A percentile compares a stretch with the other conserved stretches of the same genome.
Evolutionary conservation across 257 asterid species (phyloP).

Genomic region (Solanum commersonii): DNA sequence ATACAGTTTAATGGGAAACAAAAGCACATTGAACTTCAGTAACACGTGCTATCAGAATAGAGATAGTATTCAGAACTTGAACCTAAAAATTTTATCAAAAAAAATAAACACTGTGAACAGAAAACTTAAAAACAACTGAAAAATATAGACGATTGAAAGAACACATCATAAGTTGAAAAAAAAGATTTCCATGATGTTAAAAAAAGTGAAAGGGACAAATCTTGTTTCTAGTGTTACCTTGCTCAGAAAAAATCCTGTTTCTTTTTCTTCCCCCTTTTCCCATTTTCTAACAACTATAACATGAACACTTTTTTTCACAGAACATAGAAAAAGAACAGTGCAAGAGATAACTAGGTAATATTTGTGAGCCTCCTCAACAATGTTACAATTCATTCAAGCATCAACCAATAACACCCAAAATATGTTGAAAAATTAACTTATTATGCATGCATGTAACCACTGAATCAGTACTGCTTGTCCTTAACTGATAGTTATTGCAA

Average conservation of each 20-base stretch:
- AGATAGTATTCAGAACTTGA: constrained; percentile 81
- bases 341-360: not conserved
- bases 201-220: not conserved
- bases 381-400: not conserved
- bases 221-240: not conserved
- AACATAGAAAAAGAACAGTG: not conserved
- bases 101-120: not conserved
- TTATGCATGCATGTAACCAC: not conserved
- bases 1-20: not conserved
- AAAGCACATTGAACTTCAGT: constrained; percentile 39
- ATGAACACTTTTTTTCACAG: not conserved
- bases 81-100: constrained; percentile 44
- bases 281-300: not conserved
- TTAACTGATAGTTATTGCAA: not conserved
- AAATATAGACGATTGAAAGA: not conserved
- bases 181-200: not conserved
- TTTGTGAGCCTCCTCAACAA: not conserved
- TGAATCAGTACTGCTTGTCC: not conserved
- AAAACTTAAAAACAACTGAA: not conserved
- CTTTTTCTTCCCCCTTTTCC: not conserved
- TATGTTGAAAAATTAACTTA: no score
- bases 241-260: not conserved
- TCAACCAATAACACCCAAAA: no score
- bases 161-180: not conserved
- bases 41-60: constrained; percentile 66